Evolutionary conservation across 2,329 filamentous ascomycete genomes (phyloP).

Genomic region (Zymoseptoria ardabiliae): DNA sequence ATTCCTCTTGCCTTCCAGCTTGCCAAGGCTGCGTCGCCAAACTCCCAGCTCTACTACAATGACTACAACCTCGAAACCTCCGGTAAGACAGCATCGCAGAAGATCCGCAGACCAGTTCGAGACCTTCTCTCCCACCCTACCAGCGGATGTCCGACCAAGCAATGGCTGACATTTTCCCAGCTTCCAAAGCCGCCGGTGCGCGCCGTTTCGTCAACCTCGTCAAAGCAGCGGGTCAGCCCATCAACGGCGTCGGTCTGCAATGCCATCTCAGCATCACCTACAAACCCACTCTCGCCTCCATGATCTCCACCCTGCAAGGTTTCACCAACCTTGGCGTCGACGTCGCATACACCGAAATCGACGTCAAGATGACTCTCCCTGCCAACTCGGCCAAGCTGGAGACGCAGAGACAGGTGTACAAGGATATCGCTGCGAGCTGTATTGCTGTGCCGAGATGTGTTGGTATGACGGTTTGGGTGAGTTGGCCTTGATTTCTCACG

Average conservation of each 20-base stretch:
- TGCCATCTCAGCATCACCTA: conserved; percentile 40
- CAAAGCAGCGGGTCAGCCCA: conserved; percentile 23
- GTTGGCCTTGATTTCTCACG: neutral
- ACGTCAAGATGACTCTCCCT: neutral
- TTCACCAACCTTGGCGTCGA: neutral
- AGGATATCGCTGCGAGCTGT: neutral
- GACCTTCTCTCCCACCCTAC: too few relatives aligned
- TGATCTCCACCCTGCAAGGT: neutral
- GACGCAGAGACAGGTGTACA: neutral
- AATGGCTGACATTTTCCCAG: neutral
- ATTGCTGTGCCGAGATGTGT: neutral
- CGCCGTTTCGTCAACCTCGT: conserved; percentile 20
- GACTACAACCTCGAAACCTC: conserved; percentile 26
- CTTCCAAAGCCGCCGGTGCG: conserved; percentile 18
- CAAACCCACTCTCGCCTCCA: conserved; percentile 1
- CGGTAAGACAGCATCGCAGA: conserved; percentile 1
- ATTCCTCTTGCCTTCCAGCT: conserved; percentile 23
- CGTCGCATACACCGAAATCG: neutral
- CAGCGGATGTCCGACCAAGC: too few relatives aligned
- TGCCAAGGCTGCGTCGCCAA: conserved; percentile 17
- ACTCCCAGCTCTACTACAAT: conserved; percentile 26
- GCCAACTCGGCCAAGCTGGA: neutral
- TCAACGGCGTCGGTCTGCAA: conserved; percentile 44
- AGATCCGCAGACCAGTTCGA: neutral
- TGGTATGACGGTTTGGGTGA: conserved; percentile 1